Base-by-base conservation (phyloP, 139 green algal species). In the Chlamydomonas incerta region DNA sequence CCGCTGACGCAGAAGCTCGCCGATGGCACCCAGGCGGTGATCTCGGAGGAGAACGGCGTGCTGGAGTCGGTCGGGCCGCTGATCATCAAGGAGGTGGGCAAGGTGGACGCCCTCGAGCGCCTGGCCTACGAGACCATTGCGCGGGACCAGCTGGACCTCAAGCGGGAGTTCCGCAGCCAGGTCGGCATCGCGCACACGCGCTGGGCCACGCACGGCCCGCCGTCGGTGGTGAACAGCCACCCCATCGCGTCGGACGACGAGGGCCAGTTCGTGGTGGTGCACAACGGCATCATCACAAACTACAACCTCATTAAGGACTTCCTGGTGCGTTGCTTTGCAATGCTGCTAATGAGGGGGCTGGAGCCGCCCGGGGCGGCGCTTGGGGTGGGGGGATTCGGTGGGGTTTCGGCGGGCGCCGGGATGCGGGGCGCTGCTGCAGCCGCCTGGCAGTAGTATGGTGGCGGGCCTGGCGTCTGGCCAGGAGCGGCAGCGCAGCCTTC, bases 231-330 rank as follows among this genome's bases (percentile, higher is more conserved):
- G 33, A 99, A 99, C 93, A 93, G 89, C 87, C 98, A 99, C 89
- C 98, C 98, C 82, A 94, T 96, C 66, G 33, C 71, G 4, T 97
- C 93, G 81, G 95, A 92, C 72, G 69, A 87, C 4, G 90, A 92
- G 63, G 90, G 94, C 72, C 94, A 98, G 83, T 99, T 99, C 87
- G 91, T 98, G 31, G 96, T 99, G 17, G 98, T 99, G 47, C 98
- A 99, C 95, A 99, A 99, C 85, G 98, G 98, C 69, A 99, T 99
- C 91, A 99, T 99, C 94, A 99, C 98, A 55, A 99, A 99, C 94
- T 99, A 97, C 92, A 91, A 94, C 74, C 90, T 95, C 33, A 90
- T 99, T 1, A 97, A 97, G 69, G 93, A 96, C 46, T 98, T 98
- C 86, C 88, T 99, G 92, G 92, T 96, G 80, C 23, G 88, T n/a